Evolutionary conservation across 176 grass and related monocot genomes (phyloP).

Genomic region (Typha latifolia): DNA sequence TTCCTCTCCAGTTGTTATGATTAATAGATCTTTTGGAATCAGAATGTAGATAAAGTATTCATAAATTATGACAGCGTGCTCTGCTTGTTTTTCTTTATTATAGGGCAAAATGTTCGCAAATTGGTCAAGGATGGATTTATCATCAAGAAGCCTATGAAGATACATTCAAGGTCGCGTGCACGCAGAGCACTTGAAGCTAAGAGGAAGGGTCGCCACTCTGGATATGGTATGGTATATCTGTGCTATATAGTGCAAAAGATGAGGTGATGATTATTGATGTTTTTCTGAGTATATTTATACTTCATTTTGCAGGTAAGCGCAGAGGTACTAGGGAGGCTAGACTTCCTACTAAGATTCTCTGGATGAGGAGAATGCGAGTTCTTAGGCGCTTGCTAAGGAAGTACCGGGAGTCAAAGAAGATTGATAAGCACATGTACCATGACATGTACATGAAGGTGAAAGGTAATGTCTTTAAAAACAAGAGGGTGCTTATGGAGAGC

Average conservation of each 20-base stretch:
- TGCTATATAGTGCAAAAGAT: neutral
- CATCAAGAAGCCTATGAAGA: constrained; percentile 68
- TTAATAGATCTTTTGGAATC: neutral
- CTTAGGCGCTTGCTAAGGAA: constrained; percentile 53
- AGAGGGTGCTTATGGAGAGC: constrained; percentile 66
- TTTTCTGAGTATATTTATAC: neutral
- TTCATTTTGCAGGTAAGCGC: constrained; percentile 38
- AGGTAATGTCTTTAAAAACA: constrained; percentile 66
- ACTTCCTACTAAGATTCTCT: constrained; percentile 56
- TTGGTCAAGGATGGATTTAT: constrained; percentile 66
- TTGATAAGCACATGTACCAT: constrained; percentile 71
- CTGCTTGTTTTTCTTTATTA: neutral
- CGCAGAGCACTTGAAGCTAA: constrained; percentile 58
- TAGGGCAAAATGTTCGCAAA: constrained; percentile 65
- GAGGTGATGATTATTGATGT: neutral
- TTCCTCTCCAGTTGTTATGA: neutral
- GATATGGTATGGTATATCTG: constrained; percentile 31
- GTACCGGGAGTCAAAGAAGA: constrained; percentile 60
- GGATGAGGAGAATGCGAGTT: constrained; percentile 72
- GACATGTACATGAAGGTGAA: constrained; percentile 73
- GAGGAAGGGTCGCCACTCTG: constrained; percentile 59
- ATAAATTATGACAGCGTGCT: neutral
- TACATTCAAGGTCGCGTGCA: constrained; percentile 57
- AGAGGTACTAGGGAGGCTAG: constrained; percentile 73
- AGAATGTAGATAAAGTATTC: neutral